Conservation (phyloP, 192 early-diverging fungal species). For the Rhizoclosmatium globosum region DNA sequence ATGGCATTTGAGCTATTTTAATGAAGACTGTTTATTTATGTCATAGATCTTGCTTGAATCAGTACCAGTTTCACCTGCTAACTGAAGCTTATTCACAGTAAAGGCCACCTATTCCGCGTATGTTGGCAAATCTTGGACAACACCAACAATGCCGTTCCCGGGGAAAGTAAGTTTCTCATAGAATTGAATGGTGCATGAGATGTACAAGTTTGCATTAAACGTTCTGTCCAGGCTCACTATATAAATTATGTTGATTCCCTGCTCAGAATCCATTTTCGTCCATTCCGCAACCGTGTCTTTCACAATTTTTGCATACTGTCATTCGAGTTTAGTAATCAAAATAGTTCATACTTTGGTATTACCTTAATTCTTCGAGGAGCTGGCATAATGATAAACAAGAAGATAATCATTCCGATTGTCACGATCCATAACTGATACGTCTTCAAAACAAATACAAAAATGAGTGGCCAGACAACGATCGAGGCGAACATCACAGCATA, state of each 20-base stretch:
- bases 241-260: conserved; percentile 25
- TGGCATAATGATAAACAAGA: not conserved
- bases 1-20: too few species aligned
- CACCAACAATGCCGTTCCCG: not conserved
- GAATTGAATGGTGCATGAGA: conserved; percentile 14
- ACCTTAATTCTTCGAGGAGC: not conserved
- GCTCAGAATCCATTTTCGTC: conserved; percentile 13
- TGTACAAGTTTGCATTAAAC: conserved; percentile 19
- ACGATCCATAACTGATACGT: not conserved
- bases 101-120: not conserved
- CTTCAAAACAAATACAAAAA: not conserved
- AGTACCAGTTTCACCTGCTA: too few species aligned
- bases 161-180: conserved; percentile 15
- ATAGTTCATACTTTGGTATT: not conserved
- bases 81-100: too few species aligned
- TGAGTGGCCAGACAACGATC: not conserved
- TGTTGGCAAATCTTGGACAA: not conserved
- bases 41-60: too few species aligned
- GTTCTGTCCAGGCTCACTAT: not conserved
- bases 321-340: not conserved
- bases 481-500: not conserved
- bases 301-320: not conserved
- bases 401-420: not conserved
- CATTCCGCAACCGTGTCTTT: not conserved
- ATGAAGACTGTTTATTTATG: too few species aligned